Evolutionary conservation across 805 yeast species (phyloP), one percentile per base, ranked within the genome.

Genomic region (Zygosaccharomyces rouxii): DNA sequence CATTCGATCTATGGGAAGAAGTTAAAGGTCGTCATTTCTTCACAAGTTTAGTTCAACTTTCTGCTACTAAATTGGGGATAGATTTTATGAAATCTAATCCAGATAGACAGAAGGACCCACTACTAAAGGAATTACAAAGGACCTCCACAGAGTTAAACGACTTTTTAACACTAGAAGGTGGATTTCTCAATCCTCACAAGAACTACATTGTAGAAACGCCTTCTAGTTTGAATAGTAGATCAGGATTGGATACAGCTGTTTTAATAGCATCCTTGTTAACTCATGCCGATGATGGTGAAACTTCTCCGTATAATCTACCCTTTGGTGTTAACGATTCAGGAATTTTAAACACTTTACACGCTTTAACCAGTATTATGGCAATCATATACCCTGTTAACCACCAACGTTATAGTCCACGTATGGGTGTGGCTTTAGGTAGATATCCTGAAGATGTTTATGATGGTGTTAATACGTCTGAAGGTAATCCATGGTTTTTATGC

Each of bases 1-100:
- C 88, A n/a, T 92, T 86, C 69, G 97, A 90, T 68, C 71, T 90
- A 37, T 90, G 98, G 98, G 98, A 90, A 69, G 98, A 90, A 66
- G 72, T 86, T 43, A 63, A 80, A 50, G 80, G 90, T 0, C 59
- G 71, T 43, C 97, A 90, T 66, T 82, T 89, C 53, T 92, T 88
- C 67, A 90, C 96, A 1, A 71, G 84, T 11, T 66, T 86, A 57
- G 79, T 83, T 3, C 96, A 89, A 66, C 71, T 86, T 52, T 78
- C 82, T 52, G 86, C 95, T 0, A 57, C 90, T 18, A 68, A 73
- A 38, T 68, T 78, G 50, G 95, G 89, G 0, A 62, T 80, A 11
- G 54, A 23, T 53, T 76, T 35, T 72, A 76, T 21, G 37, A 62
- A 9, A 46, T 63, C n/a, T 5, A 39, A 29, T 13, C 44, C 43